phyloP scores from a whole-genome alignment of 2,329 filamentous ascomycete species.

The Colletotrichum cordylinicola region DNA sequence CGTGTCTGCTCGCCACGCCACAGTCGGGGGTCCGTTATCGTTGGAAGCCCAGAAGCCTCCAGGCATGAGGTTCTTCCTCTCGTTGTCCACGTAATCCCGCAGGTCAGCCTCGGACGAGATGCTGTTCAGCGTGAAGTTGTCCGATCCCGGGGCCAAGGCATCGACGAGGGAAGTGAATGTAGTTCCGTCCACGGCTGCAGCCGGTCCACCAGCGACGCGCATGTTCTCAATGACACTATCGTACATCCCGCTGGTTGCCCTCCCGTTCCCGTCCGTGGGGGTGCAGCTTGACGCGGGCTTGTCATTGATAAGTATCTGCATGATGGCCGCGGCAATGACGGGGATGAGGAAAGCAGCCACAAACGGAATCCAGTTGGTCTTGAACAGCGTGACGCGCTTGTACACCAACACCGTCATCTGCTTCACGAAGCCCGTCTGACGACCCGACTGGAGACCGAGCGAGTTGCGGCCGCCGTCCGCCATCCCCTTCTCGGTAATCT shows the following conservation, averaged over 20 bases:
- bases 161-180: conserved; percentile 15
- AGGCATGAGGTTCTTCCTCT: conserved; percentile 73
- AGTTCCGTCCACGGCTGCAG: conserved; percentile 21
- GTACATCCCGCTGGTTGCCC: conserved; percentile 46
- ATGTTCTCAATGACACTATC: conserved; percentile 24
- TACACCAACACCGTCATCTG: conserved; percentile 78
- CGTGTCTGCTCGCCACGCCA: conserved; percentile 72
- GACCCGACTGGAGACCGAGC: conserved; percentile 70
- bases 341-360: conserved; percentile 78
- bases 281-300: conserved; percentile 59
- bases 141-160: not conserved
- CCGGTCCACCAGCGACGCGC: conserved; percentile 28
- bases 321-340: conserved; percentile 78
- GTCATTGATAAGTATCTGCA: conserved; percentile 74
- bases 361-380: conserved; percentile 80
- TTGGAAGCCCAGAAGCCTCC: conserved; percentile 80
- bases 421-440: conserved; percentile 69
- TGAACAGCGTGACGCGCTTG: conserved; percentile 80
- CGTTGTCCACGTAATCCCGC: conserved; percentile 64
- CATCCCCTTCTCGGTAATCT: conserved; percentile 30
- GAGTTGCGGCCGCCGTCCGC: not conserved
- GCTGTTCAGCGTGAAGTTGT: conserved; percentile 21
- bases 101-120: conserved; percentile 69
- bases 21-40: conserved; percentile 62
- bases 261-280: conserved; percentile 51